A percentile compares a stretch with the other conserved stretches of the same genome.
Evolutionary conservation across 306 rosid genomes (phyloP).

Genomic region (Sindora glabra): DNA sequence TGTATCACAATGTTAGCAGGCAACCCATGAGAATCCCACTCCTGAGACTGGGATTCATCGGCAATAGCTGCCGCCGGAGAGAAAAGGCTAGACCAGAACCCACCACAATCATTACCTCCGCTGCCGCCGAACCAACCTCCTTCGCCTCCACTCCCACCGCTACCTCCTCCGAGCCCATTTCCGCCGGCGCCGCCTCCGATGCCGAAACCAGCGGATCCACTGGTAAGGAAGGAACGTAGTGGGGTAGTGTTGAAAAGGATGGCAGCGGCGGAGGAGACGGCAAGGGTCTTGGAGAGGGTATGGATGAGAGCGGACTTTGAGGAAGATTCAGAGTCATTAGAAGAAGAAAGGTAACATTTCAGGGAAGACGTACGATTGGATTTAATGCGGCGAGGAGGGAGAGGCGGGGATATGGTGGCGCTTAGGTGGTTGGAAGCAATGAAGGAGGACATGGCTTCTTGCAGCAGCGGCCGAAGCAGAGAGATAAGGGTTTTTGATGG

Average conservation of each 20-base stretch:
- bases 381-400: conserved; percentile 11
- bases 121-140: conserved; percentile 35
- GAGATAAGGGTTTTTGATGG: conserved; percentile 29
- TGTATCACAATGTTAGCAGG: conserved; percentile 81
- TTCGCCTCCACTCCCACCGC: conserved; percentile 24
- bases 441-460: conserved; percentile 39
- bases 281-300: conserved; percentile 44
- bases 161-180: conserved; percentile 4
- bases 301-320: conserved; percentile 23
- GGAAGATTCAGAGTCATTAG: conserved; percentile 24
- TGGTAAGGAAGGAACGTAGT: neutral
- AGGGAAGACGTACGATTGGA: conserved; percentile 11
- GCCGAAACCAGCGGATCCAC: conserved; percentile 13
- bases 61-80: conserved; percentile 51
- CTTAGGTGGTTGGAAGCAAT: conserved; percentile 44
- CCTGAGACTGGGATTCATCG: conserved; percentile 53
- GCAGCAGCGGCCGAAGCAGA: neutral
- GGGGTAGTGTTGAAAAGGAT: conserved; percentile 25
- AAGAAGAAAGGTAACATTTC: conserved; percentile 20
- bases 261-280: conserved; percentile 56
- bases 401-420: conserved; percentile 19
- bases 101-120: conserved; percentile 29
- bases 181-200: conserved; percentile 1
- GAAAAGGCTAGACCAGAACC: conserved; percentile 50
- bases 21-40: conserved; percentile 84